These are phyloP conservation scores for Purshia tridentata DNA, from an alignment of 306 rosid species.

Conservation along the genomic window DNA sequence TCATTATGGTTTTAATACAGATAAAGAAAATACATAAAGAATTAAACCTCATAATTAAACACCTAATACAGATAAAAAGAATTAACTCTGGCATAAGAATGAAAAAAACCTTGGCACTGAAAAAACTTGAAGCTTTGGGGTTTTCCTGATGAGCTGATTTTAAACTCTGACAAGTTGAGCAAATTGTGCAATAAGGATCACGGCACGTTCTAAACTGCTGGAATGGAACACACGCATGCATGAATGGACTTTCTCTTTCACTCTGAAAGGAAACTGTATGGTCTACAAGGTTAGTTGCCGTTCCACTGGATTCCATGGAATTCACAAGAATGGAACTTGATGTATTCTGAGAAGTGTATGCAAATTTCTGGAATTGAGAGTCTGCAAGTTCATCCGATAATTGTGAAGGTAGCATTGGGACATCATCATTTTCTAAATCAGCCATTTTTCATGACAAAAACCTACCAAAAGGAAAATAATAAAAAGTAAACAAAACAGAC, in stretches of 20 bases:
- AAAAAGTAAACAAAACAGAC: not conserved
- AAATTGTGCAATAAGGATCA: conserved; percentile 13
- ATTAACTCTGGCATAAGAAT: not conserved
- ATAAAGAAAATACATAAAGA: not conserved
- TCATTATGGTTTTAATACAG: not conserved
- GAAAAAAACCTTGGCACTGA: conserved; percentile 1
- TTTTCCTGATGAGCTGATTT: conserved; percentile 10
- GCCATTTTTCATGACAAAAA: not conserved
- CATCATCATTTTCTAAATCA: not conserved
- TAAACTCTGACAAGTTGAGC: not conserved
- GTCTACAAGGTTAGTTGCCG: not conserved
- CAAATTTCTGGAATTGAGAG: not conserved
- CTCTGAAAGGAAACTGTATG: not conserved
- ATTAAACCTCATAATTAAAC: not conserved
- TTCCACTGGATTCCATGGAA: not conserved
- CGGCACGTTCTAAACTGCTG: conserved; percentile 8
- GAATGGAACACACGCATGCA: conserved; percentile 12
- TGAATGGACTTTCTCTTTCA: not conserved
- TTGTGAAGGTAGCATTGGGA: not conserved
- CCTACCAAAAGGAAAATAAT: not conserved
- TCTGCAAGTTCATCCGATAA: not conserved
- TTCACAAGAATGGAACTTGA: not conserved
- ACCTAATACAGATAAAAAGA: not conserved
- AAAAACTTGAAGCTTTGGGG: not conserved
- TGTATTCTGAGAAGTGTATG: not conserved